Evolutionary conservation across 192 early-diverging fungal genomes (phyloP), one percentile per base, ranked within the genome.

Genomic region (Cladochytrium replicatum): DNA sequence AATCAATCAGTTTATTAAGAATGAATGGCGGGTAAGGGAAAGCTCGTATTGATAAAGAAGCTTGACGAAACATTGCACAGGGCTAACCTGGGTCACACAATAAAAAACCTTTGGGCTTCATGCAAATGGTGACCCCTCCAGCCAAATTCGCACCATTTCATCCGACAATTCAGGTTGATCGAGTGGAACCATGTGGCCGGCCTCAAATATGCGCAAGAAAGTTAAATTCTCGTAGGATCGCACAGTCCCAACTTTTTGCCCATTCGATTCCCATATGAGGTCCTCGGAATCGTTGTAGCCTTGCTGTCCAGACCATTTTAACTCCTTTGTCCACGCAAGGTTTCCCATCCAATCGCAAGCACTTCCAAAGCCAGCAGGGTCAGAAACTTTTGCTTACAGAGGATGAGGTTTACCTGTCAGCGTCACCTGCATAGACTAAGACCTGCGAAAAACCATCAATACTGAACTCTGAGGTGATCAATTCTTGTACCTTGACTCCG

Each of bases 401-500:
- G 90, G 61, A 78, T 70, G 46, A 52, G 70, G 50, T n/a, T n/a
- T n/a, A n/a, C n/a, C n/a, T 91, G 66, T 94, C 91, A 1, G 86
- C 86, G 48, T 94, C 91, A 29, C 94, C 93, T 50, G 86, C 84
- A 64, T 93, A 95, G 23, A 98, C 70, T 31, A 98, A 58, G 7
- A 94, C 73, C n/a, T n/a, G n/a, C n/a, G n/a, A n/a, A n/a, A n/a
- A n/a, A n/a, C n/a, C n/a, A n/a, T n/a, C n/a, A n/a, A n/a, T n/a
- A n/a, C n/a, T n/a, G n/a, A n/a, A n/a, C n/a, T n/a, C n/a, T n/a
- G n/a, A n/a, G n/a, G n/a, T n/a, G n/a, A n/a, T n/a, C n/a, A n/a
- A n/a, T n/a, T n/a, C n/a, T n/a, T n/a, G n/a, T n/a, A n/a, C n/a
- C 23, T 82, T 81, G 54, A 94, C 73, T 27, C 84, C 85, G 48